Evolutionary conservation across 2,329 filamentous ascomycete species (phyloP).

Genomic region (Onygenales sp.): DNA sequence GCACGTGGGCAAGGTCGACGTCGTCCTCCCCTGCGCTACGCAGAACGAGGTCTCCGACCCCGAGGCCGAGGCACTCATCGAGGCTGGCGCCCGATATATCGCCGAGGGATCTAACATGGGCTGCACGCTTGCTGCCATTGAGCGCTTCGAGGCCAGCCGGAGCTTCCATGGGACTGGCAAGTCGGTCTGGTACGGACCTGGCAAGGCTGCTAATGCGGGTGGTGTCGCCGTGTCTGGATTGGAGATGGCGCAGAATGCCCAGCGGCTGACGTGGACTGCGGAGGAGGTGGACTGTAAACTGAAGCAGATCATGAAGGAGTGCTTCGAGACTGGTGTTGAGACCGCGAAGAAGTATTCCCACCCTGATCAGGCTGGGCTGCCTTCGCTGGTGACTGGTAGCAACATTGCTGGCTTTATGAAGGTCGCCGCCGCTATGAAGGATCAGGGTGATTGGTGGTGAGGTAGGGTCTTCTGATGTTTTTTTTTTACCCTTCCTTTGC

Average conservation of each 20-base stretch:
- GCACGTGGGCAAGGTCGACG: slow-evolving; percentile 79
- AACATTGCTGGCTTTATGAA: slow-evolving; percentile 98
- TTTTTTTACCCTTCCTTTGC: background rate
- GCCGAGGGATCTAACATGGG: slow-evolving; percentile 99
- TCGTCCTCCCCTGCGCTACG: slow-evolving; percentile 86
- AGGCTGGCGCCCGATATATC: slow-evolving; percentile 69
- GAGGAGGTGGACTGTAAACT: slow-evolving; percentile 90
- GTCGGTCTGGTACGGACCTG: slow-evolving; percentile 86
- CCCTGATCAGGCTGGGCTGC: slow-evolving; percentile 69
- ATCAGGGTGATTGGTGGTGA: slow-evolving; percentile 85
- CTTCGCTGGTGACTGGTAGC: slow-evolving; percentile 81
- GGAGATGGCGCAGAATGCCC: slow-evolving; percentile 98
- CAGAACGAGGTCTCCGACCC: slow-evolving; percentile 95
- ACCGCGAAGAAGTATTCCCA: slow-evolving; percentile 85
- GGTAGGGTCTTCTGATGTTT: background rate
- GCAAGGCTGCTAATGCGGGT: slow-evolving; percentile 94
- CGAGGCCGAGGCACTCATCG: slow-evolving; percentile 75
- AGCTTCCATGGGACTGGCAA: slow-evolving; percentile 50
- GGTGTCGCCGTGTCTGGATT: slow-evolving; percentile 95
- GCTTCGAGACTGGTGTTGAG: slow-evolving; percentile 79
- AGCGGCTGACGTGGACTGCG: slow-evolving; percentile 71
- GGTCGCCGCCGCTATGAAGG: slow-evolving; percentile 87
- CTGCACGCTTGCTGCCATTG: slow-evolving; percentile 90
- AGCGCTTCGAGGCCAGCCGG: slow-evolving; percentile 67
- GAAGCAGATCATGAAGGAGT: slow-evolving; percentile 88